Evolutionary conservation across 305 asterid species (phyloP).

Genomic region (Nicotiana rustica): DNA sequence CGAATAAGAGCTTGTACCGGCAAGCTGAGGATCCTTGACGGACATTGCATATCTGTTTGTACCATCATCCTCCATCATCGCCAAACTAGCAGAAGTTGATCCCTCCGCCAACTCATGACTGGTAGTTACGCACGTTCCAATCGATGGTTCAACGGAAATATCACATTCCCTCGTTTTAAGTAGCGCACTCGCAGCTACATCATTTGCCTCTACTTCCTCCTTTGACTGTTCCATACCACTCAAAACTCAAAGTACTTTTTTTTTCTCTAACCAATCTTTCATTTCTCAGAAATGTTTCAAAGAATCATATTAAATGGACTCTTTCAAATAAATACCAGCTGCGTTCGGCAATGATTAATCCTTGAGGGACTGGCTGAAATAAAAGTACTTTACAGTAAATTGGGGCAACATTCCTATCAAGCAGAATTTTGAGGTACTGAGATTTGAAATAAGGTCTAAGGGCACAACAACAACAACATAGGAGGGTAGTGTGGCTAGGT

Average conservation of each 20-base stretch:
- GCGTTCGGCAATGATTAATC: neutral
- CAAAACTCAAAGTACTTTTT: too few species aligned
- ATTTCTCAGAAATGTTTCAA: too few species aligned
- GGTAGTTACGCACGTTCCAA: constrained; percentile 27
- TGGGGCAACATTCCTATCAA: neutral
- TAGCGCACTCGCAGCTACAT: constrained; percentile 26
- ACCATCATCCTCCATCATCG: constrained; percentile 25
- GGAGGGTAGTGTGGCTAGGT: too few species aligned
- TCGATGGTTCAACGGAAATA: constrained; percentile 33
- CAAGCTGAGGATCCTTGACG: constrained; percentile 30
- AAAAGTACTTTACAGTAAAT: constrained; percentile 6
- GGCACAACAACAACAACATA: neutral
- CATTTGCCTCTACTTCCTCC: constrained; percentile 36
- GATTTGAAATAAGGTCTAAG: neutral
- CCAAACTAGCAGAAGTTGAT: constrained; percentile 35
- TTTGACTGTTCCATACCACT: constrained; percentile 34
- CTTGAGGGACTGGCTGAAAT: neutral
- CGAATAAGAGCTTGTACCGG: constrained; percentile 30
- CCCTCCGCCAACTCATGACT: constrained; percentile 36
- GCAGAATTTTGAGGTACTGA: constrained; percentile 8
- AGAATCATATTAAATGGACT: neutral
- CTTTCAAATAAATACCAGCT: constrained; percentile 28
- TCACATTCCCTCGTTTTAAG: constrained; percentile 29
- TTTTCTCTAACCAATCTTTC: too few species aligned
- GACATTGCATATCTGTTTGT: constrained; percentile 34